A percentile compares a stretch with the other conserved stretches of the same genome.
Evolutionary conservation across 176 grass and related monocot genomes (phyloP).

Genomic region (Chloris gayana): DNA sequence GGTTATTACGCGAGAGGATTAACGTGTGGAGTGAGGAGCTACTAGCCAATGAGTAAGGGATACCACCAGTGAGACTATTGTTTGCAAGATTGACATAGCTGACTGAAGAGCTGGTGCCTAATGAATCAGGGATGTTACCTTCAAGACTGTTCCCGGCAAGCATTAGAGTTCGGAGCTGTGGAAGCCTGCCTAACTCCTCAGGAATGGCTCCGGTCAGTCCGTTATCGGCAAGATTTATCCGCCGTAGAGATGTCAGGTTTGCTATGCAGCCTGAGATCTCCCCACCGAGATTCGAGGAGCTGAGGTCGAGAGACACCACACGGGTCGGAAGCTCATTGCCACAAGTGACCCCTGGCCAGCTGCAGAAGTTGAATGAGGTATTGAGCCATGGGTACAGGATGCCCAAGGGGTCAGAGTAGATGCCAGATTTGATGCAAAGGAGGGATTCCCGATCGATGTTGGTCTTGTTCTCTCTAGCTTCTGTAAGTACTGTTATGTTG

Average conservation of each 20-base stretch:
- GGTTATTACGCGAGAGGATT: too few relatives aligned
- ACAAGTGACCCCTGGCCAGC: slow-evolving; percentile 52
- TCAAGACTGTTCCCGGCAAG: too few relatives aligned
- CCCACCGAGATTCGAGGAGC: not conserved
- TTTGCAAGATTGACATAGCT: too few relatives aligned
- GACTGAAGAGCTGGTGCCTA: too few relatives aligned
- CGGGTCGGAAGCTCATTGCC: not conserved
- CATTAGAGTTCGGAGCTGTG: not conserved
- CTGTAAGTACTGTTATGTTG: too few relatives aligned
- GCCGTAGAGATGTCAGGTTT: slow-evolving; percentile 40
- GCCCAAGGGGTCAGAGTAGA: not conserved
- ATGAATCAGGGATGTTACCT: too few relatives aligned
- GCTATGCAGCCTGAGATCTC: slow-evolving; percentile 28
- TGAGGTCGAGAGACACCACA: slow-evolving; percentile 31
- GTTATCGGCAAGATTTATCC: slow-evolving; percentile 30
- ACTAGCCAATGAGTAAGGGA: too few relatives aligned
- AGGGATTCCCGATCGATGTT: slow-evolving; percentile 26
- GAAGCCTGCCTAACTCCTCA: not conserved
- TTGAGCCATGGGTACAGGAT: slow-evolving; percentile 29
- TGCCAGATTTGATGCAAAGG: slow-evolving; percentile 45
- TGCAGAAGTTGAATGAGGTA: slow-evolving; percentile 33
- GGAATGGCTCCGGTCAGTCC: slow-evolving; percentile 19
- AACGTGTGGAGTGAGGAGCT: too few relatives aligned
- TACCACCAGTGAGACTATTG: too few relatives aligned
- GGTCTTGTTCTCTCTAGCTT: not conserved